A percentile compares a stretch with the other conserved stretches of the same genome.
These are phyloP conservation scores for Mortierella sp. DNA, from an alignment of 371 early-diverging fungal genomes.

Conservation along the genomic window DNA sequence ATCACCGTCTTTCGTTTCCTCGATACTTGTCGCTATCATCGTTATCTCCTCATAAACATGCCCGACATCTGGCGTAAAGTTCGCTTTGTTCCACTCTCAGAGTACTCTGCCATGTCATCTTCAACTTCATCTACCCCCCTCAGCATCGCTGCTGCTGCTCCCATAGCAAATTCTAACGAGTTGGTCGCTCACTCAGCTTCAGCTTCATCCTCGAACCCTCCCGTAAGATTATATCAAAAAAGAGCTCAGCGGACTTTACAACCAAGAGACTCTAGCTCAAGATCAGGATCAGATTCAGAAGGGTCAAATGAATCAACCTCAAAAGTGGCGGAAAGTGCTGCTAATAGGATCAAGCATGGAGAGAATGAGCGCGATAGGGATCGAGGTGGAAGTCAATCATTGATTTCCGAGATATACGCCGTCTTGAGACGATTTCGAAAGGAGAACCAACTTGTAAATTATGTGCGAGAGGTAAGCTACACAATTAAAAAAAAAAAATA, in stretches of 20 bases:
- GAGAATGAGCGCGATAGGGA: conserved; percentile 53
- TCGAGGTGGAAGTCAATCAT: conserved; percentile 40
- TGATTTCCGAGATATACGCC: conserved; percentile 47
- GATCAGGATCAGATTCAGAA: conserved; percentile 12
- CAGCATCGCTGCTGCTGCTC: conserved; percentile 10
- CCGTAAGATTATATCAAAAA: background rate
- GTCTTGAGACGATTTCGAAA: conserved; percentile 47
- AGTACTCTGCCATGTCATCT: conserved; percentile 13
- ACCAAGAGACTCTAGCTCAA: conserved; percentile 5
- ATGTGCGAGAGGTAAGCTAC: conserved; percentile 41
- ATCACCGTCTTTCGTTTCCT: conserved; percentile 49
- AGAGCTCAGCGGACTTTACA: background rate
- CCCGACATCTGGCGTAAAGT: conserved; percentile 42
- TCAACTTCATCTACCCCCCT: background rate
- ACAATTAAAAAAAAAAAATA: background rate
- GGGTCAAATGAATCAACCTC: background rate
- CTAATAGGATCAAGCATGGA: conserved; percentile 29
- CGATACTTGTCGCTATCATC: conserved; percentile 49
- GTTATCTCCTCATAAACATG: conserved; percentile 42
- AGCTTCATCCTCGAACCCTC: background rate
- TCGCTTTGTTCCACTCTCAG: conserved; percentile 41
- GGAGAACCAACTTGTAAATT: conserved; percentile 36
- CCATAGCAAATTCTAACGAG: background rate
- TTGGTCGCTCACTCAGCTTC: background rate
- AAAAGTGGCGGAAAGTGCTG: background rate